Evolutionary conservation across 1,284 basidiomycete genomes (phyloP), one percentile per base, ranked within the genome.

Genomic region (Cutaneotrichosporon spelunceum): DNA sequence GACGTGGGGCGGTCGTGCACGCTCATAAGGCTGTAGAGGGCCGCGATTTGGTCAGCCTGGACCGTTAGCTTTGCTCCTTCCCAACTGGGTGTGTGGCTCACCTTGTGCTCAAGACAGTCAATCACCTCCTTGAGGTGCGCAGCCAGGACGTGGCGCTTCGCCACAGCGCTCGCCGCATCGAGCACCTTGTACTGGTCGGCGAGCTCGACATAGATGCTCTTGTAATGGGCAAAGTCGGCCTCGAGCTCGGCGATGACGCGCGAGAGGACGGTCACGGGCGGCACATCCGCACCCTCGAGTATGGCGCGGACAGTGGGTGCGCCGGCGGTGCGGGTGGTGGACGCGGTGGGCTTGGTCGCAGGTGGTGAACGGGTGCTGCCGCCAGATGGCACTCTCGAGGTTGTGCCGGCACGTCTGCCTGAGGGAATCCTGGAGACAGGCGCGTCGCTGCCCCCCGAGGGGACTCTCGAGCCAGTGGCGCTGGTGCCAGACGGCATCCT

Each of bases 191-290:
- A 96, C 79, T 93, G 88, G 62, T 93, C 91, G 0, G 93, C 88
- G 36, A 95, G 82, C 72, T 91, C 89, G 56, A 87, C 81, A 69
- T 94, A 96, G 60, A 95, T 87, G 65, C 91, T 94, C 78, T 90
- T 92, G 76, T 91, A 93, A 80, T 93, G 91, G 23, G 84, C 85
- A 72, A 93, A 93, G 73, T 94, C 92, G 69, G 91, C 91, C 74
- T 94, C 91, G 13, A 94, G 82, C 78, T 93, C 91, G 60, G 86
- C 74, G 45, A 93, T 81, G 27, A 93, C 89, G 16, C 88, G 82
- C 29, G 86, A 82, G 7, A 93, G 83, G 4, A 93, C 85, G 0
- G 90, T 92, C 77, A 93, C 90, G 21, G 90, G 88, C 1, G 90
- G 91, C 2, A 90, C 27, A 79, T 77, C 64, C 1, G 80, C 79